Base-by-base conservation (phyloP, 768 basidiomycete species). In the Mycena kentingensis region DNA sequence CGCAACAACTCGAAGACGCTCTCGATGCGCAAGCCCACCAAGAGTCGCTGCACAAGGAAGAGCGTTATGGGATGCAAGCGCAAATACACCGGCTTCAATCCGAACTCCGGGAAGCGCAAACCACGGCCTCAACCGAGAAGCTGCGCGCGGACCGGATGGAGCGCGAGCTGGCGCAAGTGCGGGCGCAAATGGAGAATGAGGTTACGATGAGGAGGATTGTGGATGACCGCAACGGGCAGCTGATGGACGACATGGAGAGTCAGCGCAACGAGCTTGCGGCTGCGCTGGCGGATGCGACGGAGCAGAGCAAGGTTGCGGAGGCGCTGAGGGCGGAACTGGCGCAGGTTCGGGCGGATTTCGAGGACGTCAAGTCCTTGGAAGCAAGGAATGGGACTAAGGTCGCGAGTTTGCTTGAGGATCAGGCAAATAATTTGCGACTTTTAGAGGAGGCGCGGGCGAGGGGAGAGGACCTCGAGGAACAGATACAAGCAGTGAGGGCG, bases 391-490 rank as follows among this genome's bases (percentile, higher is more conserved):
- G 81, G 12, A 73, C 75, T 49, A 88, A 88, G 62, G 73, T 90
- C 13, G 76, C 81, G 7, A 74, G 73, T 45, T 67, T 94, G 35
- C 72, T 93, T 37, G 85, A 87, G 54, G 91, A 93, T 27, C 88
- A 93, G 64, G 84, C 84, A n/a, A 74, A 72, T 36, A 85, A 82
- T 38, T 71, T 93, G 35, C 79, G 79, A 29, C 83, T 81, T 21
- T 72, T 93, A 29, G 90, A 92, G 61, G 87, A 85, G 49, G 87
- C 90, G 5, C 84, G 89, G 37, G 69, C 79, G 10, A 78, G 87
- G 10, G 86, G 87, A 13, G 88, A 88, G 55, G 80, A 91, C 63
- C 64, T 94, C 42, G 87, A 93, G 66, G 73, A 76, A 13, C 88
- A 94, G 64, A 84, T 94, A 41, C 77, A 80, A 52, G 80, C 76